These are phyloP conservation scores for Hypoxylon lienhwacheense DNA, from an alignment of 495 filamentous ascomycete genomes.

Conservation along the genomic window DNA sequence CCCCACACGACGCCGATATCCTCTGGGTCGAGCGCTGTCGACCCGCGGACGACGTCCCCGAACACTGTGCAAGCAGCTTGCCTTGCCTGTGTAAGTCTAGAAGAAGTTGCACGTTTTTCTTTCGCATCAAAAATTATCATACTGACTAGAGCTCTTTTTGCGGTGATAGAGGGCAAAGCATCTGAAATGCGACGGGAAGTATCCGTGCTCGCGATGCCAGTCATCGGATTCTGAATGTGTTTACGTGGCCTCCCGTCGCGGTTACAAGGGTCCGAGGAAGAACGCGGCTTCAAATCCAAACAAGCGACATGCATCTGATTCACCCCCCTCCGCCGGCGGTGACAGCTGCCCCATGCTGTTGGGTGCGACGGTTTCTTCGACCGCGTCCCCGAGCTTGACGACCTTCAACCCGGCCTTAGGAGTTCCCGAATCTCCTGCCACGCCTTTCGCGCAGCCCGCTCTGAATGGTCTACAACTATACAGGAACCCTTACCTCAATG, in stretches of 20 bases:
- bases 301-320: slow-evolving; percentile 54
- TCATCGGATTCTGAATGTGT: slow-evolving; percentile 47
- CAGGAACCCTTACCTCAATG: slow-evolving; percentile 42
- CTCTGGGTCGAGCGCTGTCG: slow-evolving; percentile 24
- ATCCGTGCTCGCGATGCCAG: slow-evolving; percentile 50
- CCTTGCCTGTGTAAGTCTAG: slow-evolving; percentile 50
- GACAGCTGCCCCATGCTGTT: slow-evolving; percentile 53
- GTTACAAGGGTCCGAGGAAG: slow-evolving; percentile 53
- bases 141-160: slow-evolving; percentile 20
- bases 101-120: neutral
- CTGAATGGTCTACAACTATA: slow-evolving; percentile 42
- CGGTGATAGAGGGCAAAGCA: slow-evolving; percentile 50
- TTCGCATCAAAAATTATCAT: neutral
- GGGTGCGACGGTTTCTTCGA: slow-evolving; percentile 36
- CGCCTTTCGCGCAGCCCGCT: slow-evolving; percentile 41
- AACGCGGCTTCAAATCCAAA: slow-evolving; percentile 50
- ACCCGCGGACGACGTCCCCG: slow-evolving; percentile 40
- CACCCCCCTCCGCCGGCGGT: slow-evolving; percentile 40
- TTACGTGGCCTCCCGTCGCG: slow-evolving; percentile 55
- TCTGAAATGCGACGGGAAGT: slow-evolving; percentile 53
- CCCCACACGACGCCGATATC: slow-evolving; percentile 28
- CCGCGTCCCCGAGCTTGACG: slow-evolving; percentile 33
- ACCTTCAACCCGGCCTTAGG: slow-evolving; percentile 45
- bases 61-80: slow-evolving; percentile 52
- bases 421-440: slow-evolving; percentile 45